Percentiles rank a stretch among this genome's conserved stretches.
These are phyloP conservation scores for Penicillium maclennaniae DNA, from an alignment of 495 filamentous ascomycete genomes.

Conservation along the genomic window DNA sequence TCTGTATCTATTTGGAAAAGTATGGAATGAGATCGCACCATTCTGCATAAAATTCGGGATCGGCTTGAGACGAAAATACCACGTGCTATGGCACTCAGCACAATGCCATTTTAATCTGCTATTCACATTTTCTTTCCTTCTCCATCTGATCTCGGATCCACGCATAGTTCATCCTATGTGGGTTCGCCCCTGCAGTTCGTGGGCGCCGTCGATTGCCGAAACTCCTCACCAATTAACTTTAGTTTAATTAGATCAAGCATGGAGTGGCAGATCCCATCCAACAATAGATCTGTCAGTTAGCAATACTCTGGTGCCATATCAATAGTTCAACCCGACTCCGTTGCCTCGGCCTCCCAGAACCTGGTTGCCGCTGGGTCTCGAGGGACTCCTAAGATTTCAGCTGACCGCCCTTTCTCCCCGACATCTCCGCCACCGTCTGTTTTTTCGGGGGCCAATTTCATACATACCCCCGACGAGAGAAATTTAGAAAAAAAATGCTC, in stretches of 20 bases:
- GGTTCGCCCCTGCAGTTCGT: neutral
- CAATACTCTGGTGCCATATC: no score
- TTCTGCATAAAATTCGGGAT: constrained; percentile 20
- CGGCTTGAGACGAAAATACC: constrained; percentile 2
- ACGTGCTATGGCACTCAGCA: constrained; percentile 10
- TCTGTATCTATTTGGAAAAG: constrained; percentile 10
- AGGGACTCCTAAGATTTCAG: constrained; percentile 1
- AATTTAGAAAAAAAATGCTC: constrained; percentile 23
- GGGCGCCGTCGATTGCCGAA: neutral
- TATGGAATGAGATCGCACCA: constrained; percentile 10
- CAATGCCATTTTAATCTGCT: neutral
- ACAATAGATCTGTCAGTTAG: neutral
- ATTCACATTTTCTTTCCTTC: neutral
- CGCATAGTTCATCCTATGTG: neutral
- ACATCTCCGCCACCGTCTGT: constrained; percentile 3
- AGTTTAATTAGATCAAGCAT: neutral
- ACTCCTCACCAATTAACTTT: constrained; percentile 3
- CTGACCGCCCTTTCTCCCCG: constrained; percentile 11
- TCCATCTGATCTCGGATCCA: neutral
- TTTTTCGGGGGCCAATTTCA: neutral
- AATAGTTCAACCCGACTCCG: neutral
- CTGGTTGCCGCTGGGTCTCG: neutral
- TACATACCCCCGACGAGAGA: constrained; percentile 1
- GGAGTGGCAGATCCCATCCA: neutral
- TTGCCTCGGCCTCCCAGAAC: neutral